These are phyloP conservation scores for Stemphylium beticola DNA, from an alignment of 2,329 filamentous ascomycete genomes.

Conservation along the genomic window DNA sequence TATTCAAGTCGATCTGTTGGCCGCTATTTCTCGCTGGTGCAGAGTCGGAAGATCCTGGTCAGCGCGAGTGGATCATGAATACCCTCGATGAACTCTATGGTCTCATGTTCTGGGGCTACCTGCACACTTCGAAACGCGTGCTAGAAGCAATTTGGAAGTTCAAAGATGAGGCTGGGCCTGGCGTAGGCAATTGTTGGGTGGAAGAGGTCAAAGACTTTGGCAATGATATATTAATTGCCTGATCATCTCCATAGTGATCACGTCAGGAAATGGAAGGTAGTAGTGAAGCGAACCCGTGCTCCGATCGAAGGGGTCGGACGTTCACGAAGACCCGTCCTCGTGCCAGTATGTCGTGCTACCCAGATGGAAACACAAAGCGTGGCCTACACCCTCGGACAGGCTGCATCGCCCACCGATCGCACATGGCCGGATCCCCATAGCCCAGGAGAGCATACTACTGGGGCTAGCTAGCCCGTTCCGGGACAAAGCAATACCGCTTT, in stretches of 20 bases:
- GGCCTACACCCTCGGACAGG: background rate
- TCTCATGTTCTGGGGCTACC: slow-evolving; percentile 48
- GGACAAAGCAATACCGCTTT: background rate
- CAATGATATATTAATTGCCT: slow-evolving; percentile 43
- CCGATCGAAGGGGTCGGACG: background rate
- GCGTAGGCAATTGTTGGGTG: slow-evolving; percentile 42
- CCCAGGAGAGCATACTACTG: background rate
- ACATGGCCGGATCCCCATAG: too few relatives aligned
- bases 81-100: slow-evolving; percentile 47
- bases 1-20: slow-evolving; percentile 68
- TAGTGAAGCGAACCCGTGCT: background rate
- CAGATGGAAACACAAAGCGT: background rate
- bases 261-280: background rate
- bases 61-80: slow-evolving; percentile 60
- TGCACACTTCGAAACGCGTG: slow-evolving; percentile 44
- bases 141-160: slow-evolving; percentile 45
- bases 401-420: background rate
- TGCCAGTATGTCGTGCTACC: background rate
- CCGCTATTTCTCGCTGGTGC: slow-evolving; percentile 65
- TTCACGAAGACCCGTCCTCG: background rate
- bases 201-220: slow-evolving; percentile 42
- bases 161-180: slow-evolving; percentile 31
- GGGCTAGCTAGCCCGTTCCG: background rate
- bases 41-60: slow-evolving; percentile 57
- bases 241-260: slow-evolving; percentile 3